Evolutionary conservation across 441 rosid genomes (phyloP), one percentile per base, ranked within the genome.

Genomic region (Pelargonium citronellum): DNA sequence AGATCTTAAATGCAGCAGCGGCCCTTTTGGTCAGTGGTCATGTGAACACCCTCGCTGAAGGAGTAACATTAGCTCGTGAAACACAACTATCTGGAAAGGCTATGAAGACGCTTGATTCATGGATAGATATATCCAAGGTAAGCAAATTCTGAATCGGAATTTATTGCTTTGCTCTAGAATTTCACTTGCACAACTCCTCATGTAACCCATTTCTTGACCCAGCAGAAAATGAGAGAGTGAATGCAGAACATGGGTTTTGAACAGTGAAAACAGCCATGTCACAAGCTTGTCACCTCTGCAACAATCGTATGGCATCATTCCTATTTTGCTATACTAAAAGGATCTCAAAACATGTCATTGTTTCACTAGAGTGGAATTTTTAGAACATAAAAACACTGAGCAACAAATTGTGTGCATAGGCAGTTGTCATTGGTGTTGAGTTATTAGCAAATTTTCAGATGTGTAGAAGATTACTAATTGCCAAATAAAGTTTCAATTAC

Each of bases 1-100:
- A 95, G 99, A 85, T 92, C 76, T 83, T 95, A 19, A 92, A 91
- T 76, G 93, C 99, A 69, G 99, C 95, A 9, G 96, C 98, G 9
- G 95, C 98, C 53, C 91, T 92, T 7, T 65, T 88, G 68, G 98
- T 95, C 7, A 78, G 90, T 66, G 83, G 88, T 64, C 67, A 7
- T 63, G 96, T 82, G 47, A 72, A 73, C 17, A 84, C 89, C 9
- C 81, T 92, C 10, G 88, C 81, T 16, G 87, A 89, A 71, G 98
- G 97, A 67, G 90, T 95, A 8, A 70, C 67, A 61, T 46, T 91
- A 81, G 98, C 97, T 7, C 89, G 92, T 0, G 90, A 86, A 79
- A 85, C 80, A 15, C 99, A 89, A 60, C 74, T 69, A 24, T 88
- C 96, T 0, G 99, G 99, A 68, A 85, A 80, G 77, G 93, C 96